Base-by-base conservation (phyloP, 371 early-diverging fungal species). In the Saksenaea vasiformis region DNA sequence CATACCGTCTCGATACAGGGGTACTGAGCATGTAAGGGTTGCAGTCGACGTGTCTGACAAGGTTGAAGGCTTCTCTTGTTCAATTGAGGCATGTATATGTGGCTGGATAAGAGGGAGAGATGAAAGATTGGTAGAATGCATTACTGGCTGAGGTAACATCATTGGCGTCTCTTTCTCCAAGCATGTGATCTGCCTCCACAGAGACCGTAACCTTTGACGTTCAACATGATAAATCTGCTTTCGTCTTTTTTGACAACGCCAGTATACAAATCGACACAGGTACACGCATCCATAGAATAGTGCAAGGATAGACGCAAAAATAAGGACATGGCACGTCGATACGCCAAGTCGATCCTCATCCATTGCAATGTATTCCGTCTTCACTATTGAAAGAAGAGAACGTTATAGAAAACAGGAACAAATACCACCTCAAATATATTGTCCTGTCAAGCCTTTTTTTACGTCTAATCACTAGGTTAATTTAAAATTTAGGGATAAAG, bases 181-280 rank as follows among this genome's bases (percentile, higher is more conserved):
- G 22, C 26, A 22, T 22, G 51, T 47, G 17, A 47, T 47, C 26
- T 38, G 54, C 10, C 54, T 28, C 70, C 70, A 69, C n/a, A 59
- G 53, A 22, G 47, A 35, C 28, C 70, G 54, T 34, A 69, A 55
- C n/a, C 58, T 38, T 17, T 61, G 62, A 31, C 56, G 51, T 38
- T 69, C 70, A n/a, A 65, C 24, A 58, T 51, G 55, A n/a, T 61
- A 36, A 9, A 36, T 36, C 7, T 56, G 53, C 44, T 65, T 54
- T n/a, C 63, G 56, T n/a, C 64, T 61, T 15, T 57, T 61, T 22
- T 62, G 53, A 27, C 62, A 57, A 9, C 61, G 66, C 70, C 70
- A 69, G 22, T 43, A 59, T 4, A 65, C 26, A 56, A 47, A 65
- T 4, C 59, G 57, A 8, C 24, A 17, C 10, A 65, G 27, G 31